These are phyloP conservation scores for Pseudocercospora musae DNA, from an alignment of 2,329 filamentous ascomycete species.

Conservation along the genomic window DNA sequence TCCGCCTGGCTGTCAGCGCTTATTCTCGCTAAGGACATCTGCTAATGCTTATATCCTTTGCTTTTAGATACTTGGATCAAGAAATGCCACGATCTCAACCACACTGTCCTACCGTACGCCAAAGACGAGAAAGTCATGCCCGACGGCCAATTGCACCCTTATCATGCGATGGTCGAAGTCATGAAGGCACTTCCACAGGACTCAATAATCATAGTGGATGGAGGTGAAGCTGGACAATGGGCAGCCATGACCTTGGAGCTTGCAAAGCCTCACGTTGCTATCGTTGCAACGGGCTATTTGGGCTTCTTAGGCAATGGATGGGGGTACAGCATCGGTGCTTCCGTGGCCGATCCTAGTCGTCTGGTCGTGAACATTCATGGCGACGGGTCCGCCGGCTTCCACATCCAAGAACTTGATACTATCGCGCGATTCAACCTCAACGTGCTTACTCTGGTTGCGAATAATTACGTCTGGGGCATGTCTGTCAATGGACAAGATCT, in stretches of 20 bases:
- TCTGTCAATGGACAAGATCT: constrained; percentile 45
- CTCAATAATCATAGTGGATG: constrained; percentile 42
- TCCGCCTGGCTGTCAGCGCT: too few relatives aligned
- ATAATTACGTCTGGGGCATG: constrained; percentile 49
- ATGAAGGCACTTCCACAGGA: constrained; percentile 36
- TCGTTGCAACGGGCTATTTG: constrained; percentile 39
- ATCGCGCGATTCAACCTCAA: constrained; percentile 41
- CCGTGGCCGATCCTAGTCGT: constrained; percentile 39
- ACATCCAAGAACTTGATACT: constrained; percentile 47
- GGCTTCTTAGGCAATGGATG: constrained; percentile 49
- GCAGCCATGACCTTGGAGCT: constrained; percentile 34
- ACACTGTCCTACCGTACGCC: constrained; percentile 27
- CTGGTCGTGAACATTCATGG: constrained; percentile 46
- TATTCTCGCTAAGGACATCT: too few relatives aligned
- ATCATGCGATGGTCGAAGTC: constrained; percentile 41
- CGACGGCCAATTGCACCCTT: constrained; percentile 42
- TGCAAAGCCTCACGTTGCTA: constrained; percentile 27
- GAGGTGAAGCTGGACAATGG: constrained; percentile 42
- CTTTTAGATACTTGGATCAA: constrained; percentile 31
- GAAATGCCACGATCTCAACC: constrained; percentile 28
- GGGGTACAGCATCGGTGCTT: constrained; percentile 45
- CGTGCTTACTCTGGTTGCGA: constrained; percentile 44
- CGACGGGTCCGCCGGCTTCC: constrained; percentile 46
- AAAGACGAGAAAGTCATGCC: constrained; percentile 20
- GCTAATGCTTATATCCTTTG: too few relatives aligned